phyloP scores from a whole-genome alignment of 805 yeast genomes.

The Debaryomyces prosopidis region DNA sequence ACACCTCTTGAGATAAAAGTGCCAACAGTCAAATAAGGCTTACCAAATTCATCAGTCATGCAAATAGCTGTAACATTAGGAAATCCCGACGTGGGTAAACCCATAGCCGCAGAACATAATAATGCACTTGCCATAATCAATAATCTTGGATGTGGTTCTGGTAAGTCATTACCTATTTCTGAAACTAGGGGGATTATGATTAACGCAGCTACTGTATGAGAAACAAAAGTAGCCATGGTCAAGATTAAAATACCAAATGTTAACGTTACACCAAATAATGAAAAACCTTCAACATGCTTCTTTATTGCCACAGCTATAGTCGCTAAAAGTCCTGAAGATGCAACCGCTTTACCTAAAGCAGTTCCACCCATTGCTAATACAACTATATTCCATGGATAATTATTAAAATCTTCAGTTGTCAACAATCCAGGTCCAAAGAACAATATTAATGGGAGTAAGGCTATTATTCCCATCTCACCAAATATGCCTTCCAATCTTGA shows the following conservation, averaged over 20 bases:
- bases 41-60: slow-evolving; percentile 88
- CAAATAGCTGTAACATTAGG: slow-evolving; percentile 98
- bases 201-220: slow-evolving; percentile 96
- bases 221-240: slow-evolving; percentile 88
- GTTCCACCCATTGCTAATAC: slow-evolving; percentile 97
- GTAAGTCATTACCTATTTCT: slow-evolving; percentile 77
- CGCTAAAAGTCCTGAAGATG: slow-evolving; percentile 81
- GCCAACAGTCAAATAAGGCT: slow-evolving; percentile 82
- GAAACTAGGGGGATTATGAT: slow-evolving; percentile 88
- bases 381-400: slow-evolving; percentile 95
- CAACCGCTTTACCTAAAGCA: slow-evolving; percentile 92
- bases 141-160: slow-evolving; percentile 81
- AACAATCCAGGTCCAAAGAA: slow-evolving; percentile 89
- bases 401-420: slow-evolving; percentile 88
- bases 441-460: slow-evolving; percentile 85
- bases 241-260: slow-evolving; percentile 82
- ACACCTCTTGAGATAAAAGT: slow-evolving; percentile 90
- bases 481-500: slow-evolving; percentile 68
- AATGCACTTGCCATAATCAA: slow-evolving; percentile 66
- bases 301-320: slow-evolving; percentile 77
- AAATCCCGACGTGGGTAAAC: slow-evolving; percentile 94
- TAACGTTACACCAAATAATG: slow-evolving; percentile 70
- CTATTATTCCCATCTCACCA: slow-evolving; percentile 97
- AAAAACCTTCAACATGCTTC: slow-evolving; percentile 59
- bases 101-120: slow-evolving; percentile 95